Base-by-base conservation (phyloP, 345 rosid species). In the Arabidopsis suecica region DNA sequence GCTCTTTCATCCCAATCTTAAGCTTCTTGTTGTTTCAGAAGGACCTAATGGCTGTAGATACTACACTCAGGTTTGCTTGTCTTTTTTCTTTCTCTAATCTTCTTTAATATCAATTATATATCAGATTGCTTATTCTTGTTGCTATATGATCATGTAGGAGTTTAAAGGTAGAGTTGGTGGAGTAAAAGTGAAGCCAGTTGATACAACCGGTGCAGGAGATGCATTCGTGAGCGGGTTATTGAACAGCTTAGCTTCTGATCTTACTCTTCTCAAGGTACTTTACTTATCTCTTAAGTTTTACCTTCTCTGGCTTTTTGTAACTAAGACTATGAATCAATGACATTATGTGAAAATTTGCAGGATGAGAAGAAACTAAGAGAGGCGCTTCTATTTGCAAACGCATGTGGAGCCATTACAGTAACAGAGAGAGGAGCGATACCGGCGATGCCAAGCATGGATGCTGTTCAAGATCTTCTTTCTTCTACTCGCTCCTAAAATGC, bases 401-500 rank as follows among this genome's bases (percentile, higher is more conserved):
- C 84, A 36, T 93, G 98, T 42, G 99, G 96, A 6, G 97, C 97
- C 14, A 79, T 84, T 58, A 87, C 98, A 0, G 99, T 91, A 37
- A 96, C 88, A 37, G 88, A 85, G 83, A 86, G 95, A 79, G 99
- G 99, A 53, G 99, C 99, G 0, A 96, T 96, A 79, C 99, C 99
- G 10, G 90, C 96, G 0, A 78, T 96, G 59, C 99, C 99, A 14
- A 83, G 95, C 20, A 89, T 78, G 82, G 66, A 83, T 63, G 89
- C 90, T 9, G 97, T 87, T 72, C 84, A 78, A 55, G 70, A 87
- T 5, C 85, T 89, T 73, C 37, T 89, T 25, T 20, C 73, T 1
- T 11, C 72, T 64, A 42, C 36, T 50, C 76, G 77, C 30, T 59
- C 76, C 45, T 70, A 30, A 45, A 47, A 5, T 41, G 65, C 74